Conservation (phyloP, 192 early-diverging fungal genomes). For the Gonapodya sp. region DNA sequence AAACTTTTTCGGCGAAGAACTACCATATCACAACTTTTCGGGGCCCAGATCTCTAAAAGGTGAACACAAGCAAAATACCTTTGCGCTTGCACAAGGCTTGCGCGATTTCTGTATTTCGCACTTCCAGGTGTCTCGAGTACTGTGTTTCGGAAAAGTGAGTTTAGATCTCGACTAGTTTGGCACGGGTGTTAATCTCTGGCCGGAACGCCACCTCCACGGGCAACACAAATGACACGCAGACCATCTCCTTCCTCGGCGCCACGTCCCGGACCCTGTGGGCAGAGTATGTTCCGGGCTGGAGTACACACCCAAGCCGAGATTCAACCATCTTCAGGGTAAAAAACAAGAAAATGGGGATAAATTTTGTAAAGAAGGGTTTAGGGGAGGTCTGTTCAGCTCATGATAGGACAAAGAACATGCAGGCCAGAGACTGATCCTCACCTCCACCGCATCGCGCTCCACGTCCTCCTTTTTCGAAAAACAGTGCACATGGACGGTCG, state of each 20-base stretch:
- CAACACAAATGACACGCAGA: conserved; percentile 80
- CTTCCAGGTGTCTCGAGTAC: no score
- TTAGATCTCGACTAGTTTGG: no score
- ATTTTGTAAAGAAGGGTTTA: no score
- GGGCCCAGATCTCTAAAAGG: no score
- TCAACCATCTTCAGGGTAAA: neutral
- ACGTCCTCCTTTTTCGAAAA: conserved; percentile 75
- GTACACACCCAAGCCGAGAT: neutral
- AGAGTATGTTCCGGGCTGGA: conserved; percentile 12
- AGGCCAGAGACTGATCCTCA: conserved; percentile 26
- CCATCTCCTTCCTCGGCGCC: conserved; percentile 98
- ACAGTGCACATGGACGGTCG: conserved; percentile 89
- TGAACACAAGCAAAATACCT: no score
- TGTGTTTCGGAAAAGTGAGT: no score
- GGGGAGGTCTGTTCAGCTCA: neutral
- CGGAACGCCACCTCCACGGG: conserved; percentile 64
- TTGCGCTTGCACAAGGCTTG: no score
- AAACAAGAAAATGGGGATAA: no score
- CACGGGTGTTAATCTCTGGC: no score
- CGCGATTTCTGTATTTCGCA: no score
- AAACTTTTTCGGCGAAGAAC: no score
- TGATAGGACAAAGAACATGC: neutral
- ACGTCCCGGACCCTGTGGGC: conserved; percentile 87
- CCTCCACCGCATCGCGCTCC: conserved; percentile 33
- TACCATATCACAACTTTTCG: no score